A percentile compares a stretch with the other conserved stretches of the same genome.
These are phyloP conservation scores for Cronartium quercuum DNA, from an alignment of 1,284 basidiomycete species.

Conservation along the genomic window DNA sequence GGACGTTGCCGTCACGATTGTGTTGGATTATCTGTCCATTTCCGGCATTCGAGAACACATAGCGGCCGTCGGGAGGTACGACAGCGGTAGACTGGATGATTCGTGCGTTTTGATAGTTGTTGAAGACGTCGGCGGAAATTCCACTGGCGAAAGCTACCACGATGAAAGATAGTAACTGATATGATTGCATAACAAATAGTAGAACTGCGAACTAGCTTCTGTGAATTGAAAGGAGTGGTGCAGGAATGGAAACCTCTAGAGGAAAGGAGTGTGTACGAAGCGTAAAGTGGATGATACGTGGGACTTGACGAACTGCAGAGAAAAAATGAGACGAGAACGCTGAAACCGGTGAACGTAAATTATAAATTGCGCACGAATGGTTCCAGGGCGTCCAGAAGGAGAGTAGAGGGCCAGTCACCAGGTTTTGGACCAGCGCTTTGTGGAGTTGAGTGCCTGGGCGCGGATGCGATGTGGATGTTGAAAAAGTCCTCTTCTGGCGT, in stretches of 20 bases:
- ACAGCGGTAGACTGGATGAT: constrained; percentile 22
- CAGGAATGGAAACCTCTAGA: neutral
- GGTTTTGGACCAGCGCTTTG: no score
- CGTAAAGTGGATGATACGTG: no score
- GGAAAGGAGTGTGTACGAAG: neutral
- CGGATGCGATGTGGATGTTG: no score
- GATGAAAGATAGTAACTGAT: neutral
- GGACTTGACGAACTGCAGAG: no score
- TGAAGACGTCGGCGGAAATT: constrained; percentile 16
- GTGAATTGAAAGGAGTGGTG: neutral
- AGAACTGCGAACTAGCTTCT: neutral
- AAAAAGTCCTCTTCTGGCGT: no score
- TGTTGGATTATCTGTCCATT: constrained; percentile 27
- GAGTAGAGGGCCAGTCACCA: no score
- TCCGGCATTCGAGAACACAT: constrained; percentile 17
- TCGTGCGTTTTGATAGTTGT: constrained; percentile 33
- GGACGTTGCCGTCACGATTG: constrained; percentile 25
- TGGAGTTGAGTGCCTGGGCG: no score
- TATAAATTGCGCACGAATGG: no score
- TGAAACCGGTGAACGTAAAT: no score
- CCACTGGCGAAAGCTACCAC: neutral
- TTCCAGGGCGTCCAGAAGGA: no score
- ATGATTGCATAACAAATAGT: neutral
- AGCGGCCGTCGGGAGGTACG: constrained; percentile 21
- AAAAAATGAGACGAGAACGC: no score